Evolutionary conservation across 768 basidiomycete genomes (phyloP).

Genomic region (Trametes cingulata): DNA sequence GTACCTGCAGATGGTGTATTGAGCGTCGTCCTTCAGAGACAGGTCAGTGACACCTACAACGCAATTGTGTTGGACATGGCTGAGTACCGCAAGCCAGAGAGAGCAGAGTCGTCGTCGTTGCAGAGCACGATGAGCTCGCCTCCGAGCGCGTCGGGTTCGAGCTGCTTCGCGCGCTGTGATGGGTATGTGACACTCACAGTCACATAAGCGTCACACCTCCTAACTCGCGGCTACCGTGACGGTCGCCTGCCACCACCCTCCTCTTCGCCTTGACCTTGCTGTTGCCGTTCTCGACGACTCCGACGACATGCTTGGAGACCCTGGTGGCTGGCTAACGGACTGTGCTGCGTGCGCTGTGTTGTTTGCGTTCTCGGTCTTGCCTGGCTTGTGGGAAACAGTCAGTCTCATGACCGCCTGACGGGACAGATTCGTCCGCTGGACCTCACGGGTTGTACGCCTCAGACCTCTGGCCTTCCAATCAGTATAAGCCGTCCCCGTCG

Average conservation of each 20-base stretch:
- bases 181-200: neutral
- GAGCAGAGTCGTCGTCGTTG: neutral
- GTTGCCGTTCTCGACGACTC: no score
- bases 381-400: neutral
- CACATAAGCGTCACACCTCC: no score
- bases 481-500: no score
- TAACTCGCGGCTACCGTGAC: no score
- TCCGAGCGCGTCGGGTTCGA: conserved; percentile 1
- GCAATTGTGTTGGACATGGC: conserved; percentile 56
- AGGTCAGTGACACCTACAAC: conserved; percentile 36
- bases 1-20: conserved; percentile 49
- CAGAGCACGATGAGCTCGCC: neutral
- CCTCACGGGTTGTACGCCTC: neutral
- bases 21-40: neutral
- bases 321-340: no score
- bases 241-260: no score
- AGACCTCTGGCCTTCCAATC: no score
- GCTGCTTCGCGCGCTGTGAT: neutral
- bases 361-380: neutral
- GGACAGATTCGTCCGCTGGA: neutral
- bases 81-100: neutral
- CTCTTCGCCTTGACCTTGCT: no score
- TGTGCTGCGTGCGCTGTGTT: no score
- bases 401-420: neutral
- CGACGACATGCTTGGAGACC: no score